Conservation (phyloP, 495 filamentous ascomycete species). For the Penicillium desertorum region DNA sequence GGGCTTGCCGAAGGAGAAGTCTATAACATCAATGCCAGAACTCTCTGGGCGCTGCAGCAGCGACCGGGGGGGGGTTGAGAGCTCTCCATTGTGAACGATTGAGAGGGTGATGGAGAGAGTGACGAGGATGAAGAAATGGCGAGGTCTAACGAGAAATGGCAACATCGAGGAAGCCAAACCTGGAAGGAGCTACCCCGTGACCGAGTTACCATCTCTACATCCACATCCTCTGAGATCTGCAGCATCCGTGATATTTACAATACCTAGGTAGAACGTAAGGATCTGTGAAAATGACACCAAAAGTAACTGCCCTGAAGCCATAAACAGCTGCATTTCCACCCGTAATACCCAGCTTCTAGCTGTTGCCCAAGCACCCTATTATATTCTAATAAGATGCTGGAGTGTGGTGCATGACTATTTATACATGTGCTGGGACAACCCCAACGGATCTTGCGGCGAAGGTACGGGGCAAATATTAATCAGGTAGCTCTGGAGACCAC, state of each 20-base stretch:
- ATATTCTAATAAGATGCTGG: too few relatives aligned
- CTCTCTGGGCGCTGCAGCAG: conserved; percentile 34
- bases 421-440: too few relatives aligned
- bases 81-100: not conserved
- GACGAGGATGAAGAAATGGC: not conserved
- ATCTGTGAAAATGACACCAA: too few relatives aligned
- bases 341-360: too few relatives aligned
- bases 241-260: not conserved
- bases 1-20: conserved; percentile 40
- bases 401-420: too few relatives aligned
- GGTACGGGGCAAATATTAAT: too few relatives aligned
- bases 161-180: not conserved
- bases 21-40: conserved; percentile 33
- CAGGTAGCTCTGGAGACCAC: too few relatives aligned
- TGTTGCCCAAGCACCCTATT: too few relatives aligned
- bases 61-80: conserved; percentile 1
- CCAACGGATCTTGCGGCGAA: too few relatives aligned
- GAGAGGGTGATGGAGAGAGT: not conserved
- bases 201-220: not conserved
- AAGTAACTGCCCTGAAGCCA: too few relatives aligned
- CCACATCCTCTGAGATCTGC: not conserved
- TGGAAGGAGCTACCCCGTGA: conserved; percentile 8
- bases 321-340: too few relatives aligned
- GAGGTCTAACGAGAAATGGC: not conserved
- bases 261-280: too few relatives aligned